A percentile compares a stretch with the other conserved stretches of the same genome.
phyloP scores from a whole-genome alignment of 2,329 filamentous ascomycete species.

The Trichoderma breve region DNA sequence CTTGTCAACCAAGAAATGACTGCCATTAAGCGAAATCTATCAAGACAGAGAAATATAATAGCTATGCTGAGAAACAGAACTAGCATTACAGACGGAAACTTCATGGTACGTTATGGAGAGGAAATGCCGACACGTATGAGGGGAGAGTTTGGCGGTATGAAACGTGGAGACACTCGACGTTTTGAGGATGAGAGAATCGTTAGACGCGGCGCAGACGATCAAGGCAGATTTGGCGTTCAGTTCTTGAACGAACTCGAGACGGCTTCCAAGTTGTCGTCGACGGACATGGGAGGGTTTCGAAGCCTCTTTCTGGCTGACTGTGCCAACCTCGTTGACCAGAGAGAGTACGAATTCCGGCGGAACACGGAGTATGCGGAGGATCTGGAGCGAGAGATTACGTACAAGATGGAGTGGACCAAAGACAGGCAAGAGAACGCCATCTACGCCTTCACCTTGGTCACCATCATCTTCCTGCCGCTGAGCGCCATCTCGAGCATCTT shows the following conservation, averaged over 20 bases:
- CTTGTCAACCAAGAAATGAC: conserved; percentile 42
- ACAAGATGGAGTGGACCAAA: conserved; percentile 41
- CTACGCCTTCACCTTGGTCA: conserved; percentile 50
- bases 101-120: conserved; percentile 6
- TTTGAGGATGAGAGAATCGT: neutral
- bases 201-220: conserved; percentile 23
- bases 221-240: conserved; percentile 26
- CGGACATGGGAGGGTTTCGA: conserved; percentile 38
- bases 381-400: conserved; percentile 32
- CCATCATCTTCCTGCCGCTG: conserved; percentile 49
- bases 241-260: conserved; percentile 30
- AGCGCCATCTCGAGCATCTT: conserved; percentile 48
- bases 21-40: conserved; percentile 37
- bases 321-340: conserved; percentile 37
- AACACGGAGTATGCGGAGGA: conserved; percentile 33
- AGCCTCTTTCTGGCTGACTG: conserved; percentile 42
- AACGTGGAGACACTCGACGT: neutral
- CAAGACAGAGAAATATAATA: conserved; percentile 34
- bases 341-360: conserved; percentile 35
- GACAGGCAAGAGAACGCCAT: conserved; percentile 48
- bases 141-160: neutral
- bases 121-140: conserved; percentile 10
- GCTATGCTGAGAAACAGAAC: conserved; percentile 25
- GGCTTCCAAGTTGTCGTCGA: conserved; percentile 37
- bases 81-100: conserved; percentile 1